Conservation (phyloP, 83 land plant species). For the Thuja plicata region DNA sequence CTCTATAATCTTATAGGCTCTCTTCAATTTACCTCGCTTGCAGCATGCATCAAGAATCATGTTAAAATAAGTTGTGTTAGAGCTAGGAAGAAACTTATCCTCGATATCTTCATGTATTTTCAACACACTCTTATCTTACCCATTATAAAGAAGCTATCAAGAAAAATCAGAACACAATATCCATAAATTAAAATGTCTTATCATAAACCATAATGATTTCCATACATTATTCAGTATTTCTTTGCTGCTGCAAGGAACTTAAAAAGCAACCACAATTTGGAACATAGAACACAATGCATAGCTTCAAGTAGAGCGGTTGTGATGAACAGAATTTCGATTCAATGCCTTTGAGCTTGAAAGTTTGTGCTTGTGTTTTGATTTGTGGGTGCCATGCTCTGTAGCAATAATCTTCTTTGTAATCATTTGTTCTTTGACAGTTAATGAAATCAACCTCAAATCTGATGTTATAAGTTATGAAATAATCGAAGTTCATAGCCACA, state of each 20-base stretch:
- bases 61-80: slow-evolving; percentile 41
- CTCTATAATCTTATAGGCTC: slow-evolving; percentile 42
- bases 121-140: slow-evolving; percentile 59
- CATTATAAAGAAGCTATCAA: slow-evolving; percentile 42
- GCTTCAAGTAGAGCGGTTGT: background rate
- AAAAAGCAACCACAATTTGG: background rate
- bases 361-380: too few relatives aligned
- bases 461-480: slow-evolving; percentile 71
- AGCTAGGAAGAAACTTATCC: slow-evolving; percentile 48
- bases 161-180: background rate
- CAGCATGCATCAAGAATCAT: slow-evolving; percentile 58
- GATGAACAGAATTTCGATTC: background rate
- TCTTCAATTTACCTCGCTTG: slow-evolving; percentile 51
- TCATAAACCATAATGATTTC: background rate
- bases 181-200: background rate
- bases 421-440: too few relatives aligned
- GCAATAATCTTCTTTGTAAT: too few relatives aligned
- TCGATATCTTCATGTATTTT: slow-evolving; percentile 62
- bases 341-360: background rate
- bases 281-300: too few relatives aligned
- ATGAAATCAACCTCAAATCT: slow-evolving; percentile 60
- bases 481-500: slow-evolving; percentile 51
- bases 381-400: background rate
- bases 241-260: slow-evolving; percentile 6
- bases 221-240: slow-evolving; percentile 34